Conservation (phyloP, 345 rosid species). For the Brassica cretica region DNA sequence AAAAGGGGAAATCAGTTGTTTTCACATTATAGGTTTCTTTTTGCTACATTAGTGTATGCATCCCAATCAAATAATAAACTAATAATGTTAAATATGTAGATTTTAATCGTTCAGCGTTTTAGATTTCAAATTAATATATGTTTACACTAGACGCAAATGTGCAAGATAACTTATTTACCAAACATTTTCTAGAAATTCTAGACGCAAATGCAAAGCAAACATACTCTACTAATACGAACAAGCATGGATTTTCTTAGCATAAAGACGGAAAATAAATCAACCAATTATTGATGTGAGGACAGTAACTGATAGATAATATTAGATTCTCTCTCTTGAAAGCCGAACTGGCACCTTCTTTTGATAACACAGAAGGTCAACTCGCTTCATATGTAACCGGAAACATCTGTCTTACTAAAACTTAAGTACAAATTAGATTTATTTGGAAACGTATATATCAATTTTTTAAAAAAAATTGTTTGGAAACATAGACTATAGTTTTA, state of each 20-base stretch:
- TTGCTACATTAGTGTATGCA: neutral
- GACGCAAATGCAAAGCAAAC: slow-evolving; percentile 10
- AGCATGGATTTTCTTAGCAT: slow-evolving; percentile 14
- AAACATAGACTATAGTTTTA: no score
- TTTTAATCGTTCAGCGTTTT: neutral
- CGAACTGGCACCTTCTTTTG: no score
- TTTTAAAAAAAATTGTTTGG: no score
- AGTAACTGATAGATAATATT: no score
- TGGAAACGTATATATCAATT: no score
- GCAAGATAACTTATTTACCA: neutral
- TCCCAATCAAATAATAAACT: neutral
- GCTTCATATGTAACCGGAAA: no score
- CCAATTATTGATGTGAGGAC: neutral
- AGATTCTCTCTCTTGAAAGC: no score
- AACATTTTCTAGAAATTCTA: slow-evolving; percentile 6
- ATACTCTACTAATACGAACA: slow-evolving; percentile 2
- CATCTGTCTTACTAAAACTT: no score
- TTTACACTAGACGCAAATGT: neutral
- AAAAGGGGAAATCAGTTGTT: neutral
- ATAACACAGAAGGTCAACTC: no score
- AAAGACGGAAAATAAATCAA: neutral
- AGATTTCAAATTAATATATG: neutral
- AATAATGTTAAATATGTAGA: neutral
- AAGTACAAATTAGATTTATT: no score
- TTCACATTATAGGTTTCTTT: neutral